Evolutionary conservation across 108 stramenopile species (phyloP), one percentile per base, ranked within the genome.

Genomic region (Chaetoceros tenuissimus): DNA sequence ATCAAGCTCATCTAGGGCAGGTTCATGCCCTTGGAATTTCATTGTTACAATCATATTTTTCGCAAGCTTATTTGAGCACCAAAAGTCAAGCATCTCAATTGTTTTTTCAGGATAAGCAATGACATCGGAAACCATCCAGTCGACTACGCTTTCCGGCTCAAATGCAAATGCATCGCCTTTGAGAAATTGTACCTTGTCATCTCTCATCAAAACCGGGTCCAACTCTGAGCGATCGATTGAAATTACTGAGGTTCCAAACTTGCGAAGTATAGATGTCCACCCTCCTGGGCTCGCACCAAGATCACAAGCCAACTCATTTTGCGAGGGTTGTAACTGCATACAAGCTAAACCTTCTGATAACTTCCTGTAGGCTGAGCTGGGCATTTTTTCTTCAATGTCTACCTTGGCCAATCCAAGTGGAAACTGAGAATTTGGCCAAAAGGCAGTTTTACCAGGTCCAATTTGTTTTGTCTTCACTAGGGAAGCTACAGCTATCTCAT

Each of bases 281-380:
- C 79, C 79, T n/a, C 79, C 79, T 19, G 79, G 79, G 58, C 72
- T 63, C 16, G 79, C 79, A 3, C 79, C 79, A 28, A 80, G 50
- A 67, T 80, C 79, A 30, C 73, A 62, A 23, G 77, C 75, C 1
- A 45, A 45, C 20, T 57, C 31, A n/a, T 22, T 20, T 0, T 43
- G 31, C 16, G 60, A 60, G 24, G 71, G 68, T 47, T 26, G 10
- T 0, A 72, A 45, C 10, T 55, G 52, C 46, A 75, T 55, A 44
- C 64, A 80, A 49, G 52, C 72, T 24, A 80, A 62, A 26, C 68
- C 67, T 54, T 80, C 79, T 58, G 77, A 53, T 30, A 80, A 47
- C 53, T 80, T 80, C n/a, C 79, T 66, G 51, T 80, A 80, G 20
- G 79, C 79, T 26, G 79, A 80, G 43, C 72, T 74, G 3, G 79